Percentiles rank a stretch among this genome's conserved stretches.
These are phyloP conservation scores for Chalciporus piperatoides DNA, from an alignment of 1,284 basidiomycete species.

Conservation along the genomic window DNA sequence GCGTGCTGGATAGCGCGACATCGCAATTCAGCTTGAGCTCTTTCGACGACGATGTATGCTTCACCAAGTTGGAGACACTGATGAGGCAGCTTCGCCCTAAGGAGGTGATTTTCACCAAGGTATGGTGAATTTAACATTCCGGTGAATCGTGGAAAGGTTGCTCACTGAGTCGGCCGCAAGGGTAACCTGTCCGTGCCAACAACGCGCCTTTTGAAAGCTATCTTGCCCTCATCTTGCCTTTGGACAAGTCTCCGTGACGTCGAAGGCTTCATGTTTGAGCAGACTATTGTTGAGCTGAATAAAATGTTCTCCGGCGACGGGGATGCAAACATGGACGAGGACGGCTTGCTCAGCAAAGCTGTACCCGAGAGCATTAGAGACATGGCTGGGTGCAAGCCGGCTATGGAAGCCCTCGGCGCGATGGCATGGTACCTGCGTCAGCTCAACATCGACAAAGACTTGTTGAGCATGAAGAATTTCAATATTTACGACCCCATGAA, in stretches of 20 bases:
- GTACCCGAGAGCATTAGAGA: slow-evolving; percentile 74
- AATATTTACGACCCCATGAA: slow-evolving; percentile 95
- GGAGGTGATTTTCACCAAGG: slow-evolving; percentile 92
- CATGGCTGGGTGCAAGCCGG: slow-evolving; percentile 62
- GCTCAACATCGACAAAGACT: slow-evolving; percentile 91
- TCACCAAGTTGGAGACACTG: slow-evolving; percentile 91
- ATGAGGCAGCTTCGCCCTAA: slow-evolving; percentile 92
- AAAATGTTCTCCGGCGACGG: slow-evolving; percentile 58
- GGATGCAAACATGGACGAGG: slow-evolving; percentile 46
- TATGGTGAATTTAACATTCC: slow-evolving; percentile 28
- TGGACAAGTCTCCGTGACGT: slow-evolving; percentile 85
- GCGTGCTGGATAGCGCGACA: slow-evolving; percentile 94
- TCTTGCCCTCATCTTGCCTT: slow-evolving; percentile 74
- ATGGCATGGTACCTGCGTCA: slow-evolving; percentile 93
- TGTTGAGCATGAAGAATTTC: slow-evolving; percentile 92
- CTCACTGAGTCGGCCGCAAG: slow-evolving; percentile 38
- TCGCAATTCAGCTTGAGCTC: slow-evolving; percentile 91
- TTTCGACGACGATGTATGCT: slow-evolving; percentile 90
- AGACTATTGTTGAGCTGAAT: slow-evolving; percentile 69
- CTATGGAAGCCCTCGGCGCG: slow-evolving; percentile 82
- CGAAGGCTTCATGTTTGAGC: slow-evolving; percentile 76
- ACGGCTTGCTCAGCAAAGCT: slow-evolving; percentile 40
- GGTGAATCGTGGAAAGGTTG: background rate
- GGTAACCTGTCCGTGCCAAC: slow-evolving; percentile 82
- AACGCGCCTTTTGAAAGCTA: slow-evolving; percentile 73